Evolutionary conservation across 345 rosid genomes (phyloP).

Genomic region (Corymbia maculata): DNA sequence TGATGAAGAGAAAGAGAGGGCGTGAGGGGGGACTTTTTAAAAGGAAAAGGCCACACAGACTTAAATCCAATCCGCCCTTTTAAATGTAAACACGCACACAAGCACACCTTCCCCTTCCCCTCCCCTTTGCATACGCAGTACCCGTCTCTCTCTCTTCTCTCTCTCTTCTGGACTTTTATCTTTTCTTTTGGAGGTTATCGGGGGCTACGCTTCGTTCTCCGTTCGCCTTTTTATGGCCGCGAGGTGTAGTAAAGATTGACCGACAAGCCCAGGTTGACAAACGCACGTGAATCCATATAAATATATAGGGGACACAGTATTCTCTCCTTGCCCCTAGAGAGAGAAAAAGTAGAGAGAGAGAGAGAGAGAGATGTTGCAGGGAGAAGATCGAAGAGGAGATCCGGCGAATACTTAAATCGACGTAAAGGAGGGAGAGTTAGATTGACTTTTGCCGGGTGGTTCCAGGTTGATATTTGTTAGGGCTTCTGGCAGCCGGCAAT

Average conservation of each 20-base stretch:
- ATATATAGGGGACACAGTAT: constrained; percentile 12
- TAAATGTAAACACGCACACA: neutral
- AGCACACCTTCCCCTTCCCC: neutral
- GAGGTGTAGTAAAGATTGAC: constrained; percentile 35
- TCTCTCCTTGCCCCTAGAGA: constrained; percentile 16
- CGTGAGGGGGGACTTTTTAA: neutral
- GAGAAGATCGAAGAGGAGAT: neutral
- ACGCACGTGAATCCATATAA: constrained; percentile 71
- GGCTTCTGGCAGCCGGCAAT: neutral
- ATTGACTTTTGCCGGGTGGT: neutral
- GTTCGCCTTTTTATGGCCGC: neutral
- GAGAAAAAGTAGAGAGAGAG: neutral
- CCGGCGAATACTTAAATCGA: neutral
- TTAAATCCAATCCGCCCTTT: neutral
- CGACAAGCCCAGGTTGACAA: constrained; percentile 53
- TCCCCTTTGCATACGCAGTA: neutral
- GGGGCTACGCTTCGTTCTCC: neutral
- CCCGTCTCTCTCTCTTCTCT: neutral
- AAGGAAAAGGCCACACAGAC: neutral
- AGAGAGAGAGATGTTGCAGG: neutral
- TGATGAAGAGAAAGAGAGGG: neutral
- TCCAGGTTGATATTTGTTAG: neutral
- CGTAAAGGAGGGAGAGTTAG: neutral
- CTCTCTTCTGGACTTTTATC: neutral
- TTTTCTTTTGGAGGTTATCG: neutral